Evolutionary conservation across 2,329 filamentous ascomycete genomes (phyloP).

Genomic region (Calonectria pseudoturangicola): DNA sequence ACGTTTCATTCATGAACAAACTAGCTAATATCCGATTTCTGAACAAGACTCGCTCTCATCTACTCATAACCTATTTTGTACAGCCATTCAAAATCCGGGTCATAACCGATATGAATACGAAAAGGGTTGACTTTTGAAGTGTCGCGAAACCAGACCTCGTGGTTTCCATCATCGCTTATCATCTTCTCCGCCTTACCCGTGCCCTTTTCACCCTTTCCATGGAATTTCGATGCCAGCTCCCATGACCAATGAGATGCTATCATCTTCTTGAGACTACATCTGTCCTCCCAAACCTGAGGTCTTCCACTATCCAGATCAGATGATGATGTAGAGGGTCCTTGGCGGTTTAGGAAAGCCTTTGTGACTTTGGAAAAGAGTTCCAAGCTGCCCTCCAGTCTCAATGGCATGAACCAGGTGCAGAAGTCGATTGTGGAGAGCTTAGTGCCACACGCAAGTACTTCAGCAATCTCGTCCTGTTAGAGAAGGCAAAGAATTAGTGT

Average conservation of each 20-base stretch:
- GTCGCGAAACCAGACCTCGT: conserved; percentile 39
- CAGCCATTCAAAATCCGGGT: background rate
- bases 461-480: conserved; percentile 35
- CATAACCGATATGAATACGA: background rate
- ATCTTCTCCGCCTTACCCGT: conserved; percentile 36
- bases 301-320: background rate
- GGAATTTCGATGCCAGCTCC: conserved; percentile 41
- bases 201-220: conserved; percentile 34
- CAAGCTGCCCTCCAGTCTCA: background rate
- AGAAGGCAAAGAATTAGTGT: background rate
- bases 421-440: conserved; percentile 34
- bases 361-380: conserved; percentile 15
- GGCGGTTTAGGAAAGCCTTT: conserved; percentile 19
- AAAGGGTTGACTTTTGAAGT: background rate
- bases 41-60: background rate
- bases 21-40: too few relatives aligned
- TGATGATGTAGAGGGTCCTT: background rate
- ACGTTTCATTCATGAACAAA: too few relatives aligned
- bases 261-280: conserved; percentile 36
- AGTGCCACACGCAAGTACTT: conserved; percentile 17
- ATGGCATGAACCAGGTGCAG: conserved; percentile 19
- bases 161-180: background rate
- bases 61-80: background rate
- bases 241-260: background rate
- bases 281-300: conserved; percentile 44